Percentiles rank a stretch among this genome's conserved stretches.
Evolutionary conservation across 805 yeast genomes (phyloP).

Genomic region (Candida orba): DNA sequence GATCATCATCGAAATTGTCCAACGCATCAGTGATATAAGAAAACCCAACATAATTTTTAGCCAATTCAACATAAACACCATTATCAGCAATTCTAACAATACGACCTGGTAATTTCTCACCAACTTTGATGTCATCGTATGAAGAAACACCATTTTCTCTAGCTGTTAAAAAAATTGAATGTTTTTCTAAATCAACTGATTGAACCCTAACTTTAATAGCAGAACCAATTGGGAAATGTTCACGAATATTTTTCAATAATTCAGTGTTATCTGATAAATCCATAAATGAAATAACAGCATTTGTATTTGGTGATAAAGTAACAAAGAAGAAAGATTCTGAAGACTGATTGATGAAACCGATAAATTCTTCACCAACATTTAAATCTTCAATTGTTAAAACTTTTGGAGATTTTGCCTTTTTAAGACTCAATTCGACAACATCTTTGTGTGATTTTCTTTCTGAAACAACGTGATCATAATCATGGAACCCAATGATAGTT

Average conservation of each 20-base stretch:
- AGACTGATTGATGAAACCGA: slow-evolving; percentile 61
- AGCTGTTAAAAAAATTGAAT: slow-evolving; percentile 41
- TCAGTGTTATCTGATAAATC: slow-evolving; percentile 53
- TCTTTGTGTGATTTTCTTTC: slow-evolving; percentile 48
- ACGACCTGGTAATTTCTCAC: slow-evolving; percentile 52
- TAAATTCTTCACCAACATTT: slow-evolving; percentile 41
- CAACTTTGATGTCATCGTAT: slow-evolving; percentile 45
- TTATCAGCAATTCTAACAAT: slow-evolving; percentile 51
- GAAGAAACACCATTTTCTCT: slow-evolving; percentile 37
- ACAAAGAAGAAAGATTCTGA: slow-evolving; percentile 59
- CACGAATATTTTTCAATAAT: slow-evolving; percentile 40
- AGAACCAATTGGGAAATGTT: slow-evolving; percentile 63
- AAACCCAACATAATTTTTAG: slow-evolving; percentile 53
- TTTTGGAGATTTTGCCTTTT: slow-evolving; percentile 28
- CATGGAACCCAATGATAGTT: slow-evolving; percentile 71
- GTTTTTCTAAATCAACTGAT: slow-evolving; percentile 46
- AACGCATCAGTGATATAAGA: slow-evolving; percentile 74
- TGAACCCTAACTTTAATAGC: slow-evolving; percentile 55
- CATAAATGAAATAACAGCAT: slow-evolving; percentile 59
- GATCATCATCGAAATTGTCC: slow-evolving; percentile 51
- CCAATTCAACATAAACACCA: slow-evolving; percentile 61
- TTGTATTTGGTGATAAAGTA: slow-evolving; percentile 57
- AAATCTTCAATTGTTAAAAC: slow-evolving; percentile 35
- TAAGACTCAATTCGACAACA: slow-evolving; percentile 59
- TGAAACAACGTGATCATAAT: slow-evolving; percentile 58